Conservation (phyloP, 495 filamentous ascomycete species). For the Aspergillus steynii region DNA sequence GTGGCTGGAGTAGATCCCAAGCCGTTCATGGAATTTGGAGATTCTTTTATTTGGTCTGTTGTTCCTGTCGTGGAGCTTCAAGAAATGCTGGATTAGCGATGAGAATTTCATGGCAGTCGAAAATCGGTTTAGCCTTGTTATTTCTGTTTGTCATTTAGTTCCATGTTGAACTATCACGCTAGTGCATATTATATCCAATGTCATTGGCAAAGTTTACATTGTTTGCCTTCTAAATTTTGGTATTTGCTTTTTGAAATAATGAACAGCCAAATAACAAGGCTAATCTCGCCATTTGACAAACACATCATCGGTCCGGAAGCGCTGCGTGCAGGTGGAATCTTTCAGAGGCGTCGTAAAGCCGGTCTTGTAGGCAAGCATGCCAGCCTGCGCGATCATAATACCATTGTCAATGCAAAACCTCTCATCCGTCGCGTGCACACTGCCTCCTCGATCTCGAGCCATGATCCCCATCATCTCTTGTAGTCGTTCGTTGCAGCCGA, state of each 20-base stretch:
- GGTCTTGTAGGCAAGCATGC: conserved; percentile 76
- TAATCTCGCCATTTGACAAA: conserved; percentile 83
- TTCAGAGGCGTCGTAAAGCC: conserved; percentile 75
- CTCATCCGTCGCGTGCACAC: conserved; percentile 93
- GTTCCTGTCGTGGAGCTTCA: not conserved
- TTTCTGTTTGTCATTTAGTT: not conserved
- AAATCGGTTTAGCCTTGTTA: not conserved
- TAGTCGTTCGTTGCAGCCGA: conserved; percentile 93
- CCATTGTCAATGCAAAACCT: conserved; percentile 99
- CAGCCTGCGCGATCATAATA: conserved; percentile 99
- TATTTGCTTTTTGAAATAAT: not conserved
- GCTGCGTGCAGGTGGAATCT: conserved; percentile 87
- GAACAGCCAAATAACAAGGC: conserved; percentile 8
- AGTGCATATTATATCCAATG: not conserved
- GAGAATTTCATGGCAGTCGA: not conserved
- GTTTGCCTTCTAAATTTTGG: not conserved
- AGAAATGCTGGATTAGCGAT: not conserved
- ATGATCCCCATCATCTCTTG: conserved; percentile 99
- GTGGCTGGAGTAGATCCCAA: not conserved
- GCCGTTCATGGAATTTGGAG: not conserved
- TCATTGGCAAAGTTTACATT: not conserved
- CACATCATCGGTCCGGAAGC: conserved; percentile 94
- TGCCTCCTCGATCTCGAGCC: conserved; percentile 87
- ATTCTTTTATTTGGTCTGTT: not conserved
- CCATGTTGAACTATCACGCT: not conserved